phyloP scores from a whole-genome alignment of 1,284 basidiomycete genomes.

The Ceratobasidium papillatum region DNA sequence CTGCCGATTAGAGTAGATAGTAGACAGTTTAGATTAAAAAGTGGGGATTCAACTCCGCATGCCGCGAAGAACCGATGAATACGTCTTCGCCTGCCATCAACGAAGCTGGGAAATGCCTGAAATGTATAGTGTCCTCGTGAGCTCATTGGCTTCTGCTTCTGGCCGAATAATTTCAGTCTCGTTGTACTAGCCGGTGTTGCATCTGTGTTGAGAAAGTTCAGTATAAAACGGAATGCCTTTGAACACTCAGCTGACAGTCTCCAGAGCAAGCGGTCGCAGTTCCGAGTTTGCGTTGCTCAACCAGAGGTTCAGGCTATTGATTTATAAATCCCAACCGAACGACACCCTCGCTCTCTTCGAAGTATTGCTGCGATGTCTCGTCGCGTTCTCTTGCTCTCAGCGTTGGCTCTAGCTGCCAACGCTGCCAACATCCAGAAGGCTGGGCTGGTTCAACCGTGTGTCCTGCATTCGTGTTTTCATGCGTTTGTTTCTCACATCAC shows the following conservation, averaged over 20 bases:
- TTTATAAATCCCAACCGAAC: neutral
- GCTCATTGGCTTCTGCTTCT: constrained; percentile 2
- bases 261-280: neutral
- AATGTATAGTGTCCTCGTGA: constrained; percentile 10
- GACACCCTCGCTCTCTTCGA: neutral
- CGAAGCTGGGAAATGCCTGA: constrained; percentile 10
- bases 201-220: neutral
- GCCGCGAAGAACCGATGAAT: neutral
- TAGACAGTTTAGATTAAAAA: too few species aligned
- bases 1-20: too few species aligned
- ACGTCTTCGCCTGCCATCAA: neutral
- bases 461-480: neutral
- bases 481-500: neutral
- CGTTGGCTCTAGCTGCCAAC: neutral
- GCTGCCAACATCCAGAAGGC: constrained; percentile 19
- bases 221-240: neutral
- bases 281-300: neutral
- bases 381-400: constrained; percentile 16
- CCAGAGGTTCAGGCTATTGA: neutral
- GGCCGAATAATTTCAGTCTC: neutral
- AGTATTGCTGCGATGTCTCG: constrained; percentile 1
- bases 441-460: constrained; percentile 11
- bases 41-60: too few species aligned
- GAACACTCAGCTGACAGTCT: neutral
- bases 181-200: neutral